phyloP scores from a whole-genome alignment of 2,329 filamentous ascomycete species.

The Aureobasidium namibiae region DNA sequence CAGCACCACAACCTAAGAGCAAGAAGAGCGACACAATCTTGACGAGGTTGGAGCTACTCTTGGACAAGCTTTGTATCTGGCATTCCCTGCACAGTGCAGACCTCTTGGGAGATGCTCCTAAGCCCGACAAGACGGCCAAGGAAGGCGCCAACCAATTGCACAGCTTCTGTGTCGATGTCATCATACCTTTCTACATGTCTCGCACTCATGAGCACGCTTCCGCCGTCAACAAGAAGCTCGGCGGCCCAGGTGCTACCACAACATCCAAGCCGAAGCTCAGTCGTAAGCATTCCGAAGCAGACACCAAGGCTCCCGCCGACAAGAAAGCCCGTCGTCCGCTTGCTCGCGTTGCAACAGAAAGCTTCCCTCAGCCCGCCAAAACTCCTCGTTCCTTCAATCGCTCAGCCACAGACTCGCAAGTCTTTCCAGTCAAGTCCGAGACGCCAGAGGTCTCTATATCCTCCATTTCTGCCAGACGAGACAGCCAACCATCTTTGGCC shows the following conservation, averaged over 20 bases:
- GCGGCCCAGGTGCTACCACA: slow-evolving; percentile 58
- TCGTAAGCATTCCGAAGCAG: slow-evolving; percentile 28
- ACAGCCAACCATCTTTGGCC: slow-evolving; percentile 5
- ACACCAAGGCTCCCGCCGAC: slow-evolving; percentile 23
- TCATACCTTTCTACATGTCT: slow-evolving; percentile 72
- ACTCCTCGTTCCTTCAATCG: slow-evolving; percentile 57
- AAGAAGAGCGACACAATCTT: slow-evolving; percentile 61
- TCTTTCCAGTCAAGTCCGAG: slow-evolving; percentile 53
- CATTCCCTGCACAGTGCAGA: slow-evolving; percentile 61
- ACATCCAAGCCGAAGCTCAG: slow-evolving; percentile 36
- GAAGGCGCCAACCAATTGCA: slow-evolving; percentile 52
- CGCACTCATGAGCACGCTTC: slow-evolving; percentile 65
- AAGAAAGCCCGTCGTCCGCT: slow-evolving; percentile 43
- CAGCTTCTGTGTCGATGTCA: slow-evolving; percentile 72
- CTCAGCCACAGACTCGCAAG: slow-evolving; percentile 50
- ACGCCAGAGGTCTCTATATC: slow-evolving; percentile 39
- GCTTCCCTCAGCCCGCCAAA: slow-evolving; percentile 41
- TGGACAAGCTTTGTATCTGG: slow-evolving; percentile 77
- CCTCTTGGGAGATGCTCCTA: background rate
- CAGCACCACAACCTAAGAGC: slow-evolving; percentile 22
- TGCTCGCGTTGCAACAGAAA: slow-evolving; percentile 53
- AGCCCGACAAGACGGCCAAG: slow-evolving; percentile 17
- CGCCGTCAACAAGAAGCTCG: slow-evolving; percentile 65
- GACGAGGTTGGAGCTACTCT: slow-evolving; percentile 61
- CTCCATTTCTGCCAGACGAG: slow-evolving; percentile 31